These are phyloP conservation scores for Pestalotiopsis sp. DNA, from an alignment of 2,329 filamentous ascomycete species.

Conservation along the genomic window DNA sequence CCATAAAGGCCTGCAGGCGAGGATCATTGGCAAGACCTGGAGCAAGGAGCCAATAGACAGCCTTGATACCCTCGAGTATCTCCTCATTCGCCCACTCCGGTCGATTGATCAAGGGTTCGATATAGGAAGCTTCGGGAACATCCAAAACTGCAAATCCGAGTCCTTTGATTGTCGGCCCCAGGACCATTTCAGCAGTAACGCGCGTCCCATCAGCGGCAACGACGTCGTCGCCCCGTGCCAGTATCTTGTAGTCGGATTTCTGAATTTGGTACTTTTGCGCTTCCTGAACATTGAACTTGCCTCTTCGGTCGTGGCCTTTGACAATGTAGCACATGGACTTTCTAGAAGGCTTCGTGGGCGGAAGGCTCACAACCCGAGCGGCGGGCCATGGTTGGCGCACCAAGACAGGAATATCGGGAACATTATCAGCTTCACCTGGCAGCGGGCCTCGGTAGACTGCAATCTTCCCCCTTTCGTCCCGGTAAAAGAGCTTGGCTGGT, in stretches of 20 bases:
- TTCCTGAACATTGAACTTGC: constrained; percentile 73
- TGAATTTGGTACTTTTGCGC: constrained; percentile 68
- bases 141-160: constrained; percentile 80
- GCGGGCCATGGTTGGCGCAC: constrained; percentile 81
- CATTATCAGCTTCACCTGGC: constrained; percentile 48
- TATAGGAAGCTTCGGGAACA: constrained; percentile 70
- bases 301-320: constrained; percentile 73
- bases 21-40: constrained; percentile 64
- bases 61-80: constrained; percentile 68
- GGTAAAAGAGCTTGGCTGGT: constrained; percentile 71
- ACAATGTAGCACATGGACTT: constrained; percentile 86
- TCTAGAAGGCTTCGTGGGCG: constrained; percentile 65
- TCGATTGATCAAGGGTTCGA: constrained; percentile 69
- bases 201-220: constrained; percentile 64
- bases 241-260: constrained; percentile 55
- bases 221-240: constrained; percentile 68
- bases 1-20: constrained; percentile 70
- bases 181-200: constrained; percentile 85
- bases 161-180: constrained; percentile 69
- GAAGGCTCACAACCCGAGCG: constrained; percentile 64
- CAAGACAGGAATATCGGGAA: constrained; percentile 71
- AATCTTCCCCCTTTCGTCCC: constrained; percentile 66
- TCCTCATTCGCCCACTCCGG: constrained; percentile 70
- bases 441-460: constrained; percentile 70
- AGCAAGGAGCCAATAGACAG: constrained; percentile 83